phyloP scores from a whole-genome alignment of 148 eudicot genomes.

The Rhododendron henanense region DNA sequence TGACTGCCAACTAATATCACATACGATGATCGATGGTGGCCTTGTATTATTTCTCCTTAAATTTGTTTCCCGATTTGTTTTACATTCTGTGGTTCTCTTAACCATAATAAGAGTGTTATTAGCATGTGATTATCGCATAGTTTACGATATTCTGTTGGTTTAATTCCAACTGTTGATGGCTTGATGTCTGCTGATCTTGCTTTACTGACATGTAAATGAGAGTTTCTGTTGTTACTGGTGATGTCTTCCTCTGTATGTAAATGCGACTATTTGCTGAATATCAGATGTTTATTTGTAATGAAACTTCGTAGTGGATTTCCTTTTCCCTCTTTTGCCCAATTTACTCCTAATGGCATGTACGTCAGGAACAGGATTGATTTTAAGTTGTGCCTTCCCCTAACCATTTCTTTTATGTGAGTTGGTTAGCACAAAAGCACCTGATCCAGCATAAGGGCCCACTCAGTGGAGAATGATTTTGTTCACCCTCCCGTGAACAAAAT shows the following conservation, averaged over 20 bases:
- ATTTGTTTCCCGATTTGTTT: neutral
- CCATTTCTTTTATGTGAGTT: too few relatives aligned
- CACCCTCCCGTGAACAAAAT: too few relatives aligned
- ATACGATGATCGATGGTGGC: neutral
- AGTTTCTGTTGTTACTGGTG: neutral
- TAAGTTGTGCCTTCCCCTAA: too few relatives aligned
- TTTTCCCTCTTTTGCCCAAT: neutral
- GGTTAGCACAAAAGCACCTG: too few relatives aligned
- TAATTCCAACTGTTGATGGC: neutral
- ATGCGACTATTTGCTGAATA: neutral
- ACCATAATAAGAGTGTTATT: neutral
- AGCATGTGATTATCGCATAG: neutral
- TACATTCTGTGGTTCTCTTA: neutral
- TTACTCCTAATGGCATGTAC: neutral
- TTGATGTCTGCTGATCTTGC: neutral
- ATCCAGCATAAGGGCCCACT: too few relatives aligned
- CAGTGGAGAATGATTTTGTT: too few relatives aligned
- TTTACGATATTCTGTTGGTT: neutral
- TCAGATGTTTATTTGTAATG: neutral
- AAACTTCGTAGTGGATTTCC: neutral
- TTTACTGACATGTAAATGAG: neutral
- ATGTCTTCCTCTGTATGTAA: neutral
- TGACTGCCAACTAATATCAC: slow-evolving; percentile 51
- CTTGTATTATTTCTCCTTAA: neutral
- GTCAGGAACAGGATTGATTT: neutral